Evolutionary conservation across 371 early-diverging fungal species (phyloP).

Genomic region (Actinomortierella wolfii): DNA sequence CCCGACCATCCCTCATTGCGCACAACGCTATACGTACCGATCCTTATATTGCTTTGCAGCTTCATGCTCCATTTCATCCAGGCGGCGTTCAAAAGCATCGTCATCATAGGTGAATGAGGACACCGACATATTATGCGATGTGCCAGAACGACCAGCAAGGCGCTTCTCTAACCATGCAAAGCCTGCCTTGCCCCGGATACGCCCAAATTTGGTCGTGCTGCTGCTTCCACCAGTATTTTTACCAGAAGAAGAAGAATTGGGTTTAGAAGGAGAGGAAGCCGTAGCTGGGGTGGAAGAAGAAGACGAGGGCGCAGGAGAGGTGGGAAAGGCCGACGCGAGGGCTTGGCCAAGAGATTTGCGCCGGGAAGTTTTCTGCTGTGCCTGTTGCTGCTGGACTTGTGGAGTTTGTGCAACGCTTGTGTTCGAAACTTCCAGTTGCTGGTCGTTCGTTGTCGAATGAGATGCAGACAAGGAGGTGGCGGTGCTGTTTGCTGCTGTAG

Average conservation of each 20-base stretch:
- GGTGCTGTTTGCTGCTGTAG: too few relatives aligned
- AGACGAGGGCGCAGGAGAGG: not conserved
- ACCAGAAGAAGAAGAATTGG: not conserved
- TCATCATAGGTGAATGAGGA: constrained; percentile 4
- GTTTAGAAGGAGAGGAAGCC: not conserved
- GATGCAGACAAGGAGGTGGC: too few relatives aligned
- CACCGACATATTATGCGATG: constrained; percentile 4
- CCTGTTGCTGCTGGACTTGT: too few relatives aligned
- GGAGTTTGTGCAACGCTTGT: too few relatives aligned
- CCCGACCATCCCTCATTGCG: not conserved
- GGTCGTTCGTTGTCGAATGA: too few relatives aligned
- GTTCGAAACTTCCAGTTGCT: too few relatives aligned
- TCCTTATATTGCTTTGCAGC: constrained; percentile 28
- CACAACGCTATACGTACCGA: constrained; percentile 13
- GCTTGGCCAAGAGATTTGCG: not conserved
- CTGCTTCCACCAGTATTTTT: not conserved
- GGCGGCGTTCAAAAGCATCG: constrained; percentile 12
- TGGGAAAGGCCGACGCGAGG: not conserved
- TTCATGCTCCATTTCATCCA: constrained; percentile 33
- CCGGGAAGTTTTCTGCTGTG: too few relatives aligned
- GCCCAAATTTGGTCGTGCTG: constrained; percentile 11
- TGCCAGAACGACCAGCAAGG: constrained; percentile 7
- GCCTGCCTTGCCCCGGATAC: constrained; percentile 28
- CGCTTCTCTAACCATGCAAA: constrained; percentile 37
- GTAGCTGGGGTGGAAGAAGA: not conserved